phyloP scores from a whole-genome alignment of 805 yeast species.

The Phaffomyces antillensis region DNA sequence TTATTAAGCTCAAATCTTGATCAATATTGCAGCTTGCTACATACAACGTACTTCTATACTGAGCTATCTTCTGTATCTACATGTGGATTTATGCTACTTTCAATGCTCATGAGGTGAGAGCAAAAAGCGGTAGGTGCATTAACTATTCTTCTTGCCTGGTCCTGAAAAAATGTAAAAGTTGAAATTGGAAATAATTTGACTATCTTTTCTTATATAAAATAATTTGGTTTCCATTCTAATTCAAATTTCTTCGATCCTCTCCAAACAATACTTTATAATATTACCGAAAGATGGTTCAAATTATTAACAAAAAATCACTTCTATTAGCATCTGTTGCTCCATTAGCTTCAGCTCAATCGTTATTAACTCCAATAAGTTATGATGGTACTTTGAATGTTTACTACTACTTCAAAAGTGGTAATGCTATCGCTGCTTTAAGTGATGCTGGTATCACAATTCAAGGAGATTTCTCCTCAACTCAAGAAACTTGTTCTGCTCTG shows the following conservation, averaged over 20 bases:
- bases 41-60: no score
- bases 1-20: no score
- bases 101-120: no score
- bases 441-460: conserved; percentile 13
- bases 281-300: conserved; percentile 3
- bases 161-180: no score
- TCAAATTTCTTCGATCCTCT: no score
- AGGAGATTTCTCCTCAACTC: conserved; percentile 9
- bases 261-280: no score
- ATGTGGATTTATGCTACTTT: no score
- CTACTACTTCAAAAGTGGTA: conserved; percentile 18
- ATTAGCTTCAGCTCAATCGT: conserved; percentile 17
- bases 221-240: neutral
- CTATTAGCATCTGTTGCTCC: conserved; percentile 8
- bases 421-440: conserved; percentile 6
- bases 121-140: no score
- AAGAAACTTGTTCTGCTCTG: conserved; percentile 10
- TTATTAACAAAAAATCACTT: neutral
- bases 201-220: neutral
- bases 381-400: conserved; percentile 11
- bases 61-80: no score
- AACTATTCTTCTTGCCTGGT: no score
- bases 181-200: no score
- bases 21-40: no score
- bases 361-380: conserved; percentile 13